Evolutionary conservation across 2,329 filamentous ascomycete genomes (phyloP).

Genomic region (Aspergillus quadrilineatus): DNA sequence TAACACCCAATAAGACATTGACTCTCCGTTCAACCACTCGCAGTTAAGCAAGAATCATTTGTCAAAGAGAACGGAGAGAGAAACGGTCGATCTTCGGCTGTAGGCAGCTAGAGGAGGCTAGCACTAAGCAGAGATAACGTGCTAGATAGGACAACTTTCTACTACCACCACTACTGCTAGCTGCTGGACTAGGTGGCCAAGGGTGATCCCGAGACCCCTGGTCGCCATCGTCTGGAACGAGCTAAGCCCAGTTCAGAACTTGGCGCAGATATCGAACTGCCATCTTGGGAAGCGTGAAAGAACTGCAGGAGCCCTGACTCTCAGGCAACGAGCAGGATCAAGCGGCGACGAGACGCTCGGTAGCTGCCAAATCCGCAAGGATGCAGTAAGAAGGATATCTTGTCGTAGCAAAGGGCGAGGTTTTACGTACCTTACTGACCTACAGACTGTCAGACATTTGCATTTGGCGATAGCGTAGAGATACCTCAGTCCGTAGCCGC

Average conservation of each 20-base stretch:
- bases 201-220: conserved; percentile 2
- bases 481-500: neutral
- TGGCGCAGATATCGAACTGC: conserved; percentile 18
- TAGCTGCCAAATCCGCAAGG: neutral
- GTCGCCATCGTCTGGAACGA: conserved; percentile 3
- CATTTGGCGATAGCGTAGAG: neutral
- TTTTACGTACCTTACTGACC: conserved; percentile 12
- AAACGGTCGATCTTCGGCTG: conserved; percentile 4
- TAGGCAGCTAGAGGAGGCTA: neutral
- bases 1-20: conserved; percentile 10
- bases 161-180: neutral
- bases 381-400: conserved; percentile 7
- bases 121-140: neutral
- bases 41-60: neutral
- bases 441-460: neutral
- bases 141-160: conserved; percentile 3
- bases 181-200: neutral
- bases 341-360: neutral
- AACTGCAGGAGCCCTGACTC: neutral
- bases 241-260: conserved; percentile 16
- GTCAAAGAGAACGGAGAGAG: neutral
- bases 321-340: conserved; percentile 4
- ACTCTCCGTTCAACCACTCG: neutral
- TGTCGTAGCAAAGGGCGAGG: neutral
- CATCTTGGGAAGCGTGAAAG: conserved; percentile 8